phyloP scores from a whole-genome alignment of 441 rosid genomes.

The Hura crepitans region DNA sequence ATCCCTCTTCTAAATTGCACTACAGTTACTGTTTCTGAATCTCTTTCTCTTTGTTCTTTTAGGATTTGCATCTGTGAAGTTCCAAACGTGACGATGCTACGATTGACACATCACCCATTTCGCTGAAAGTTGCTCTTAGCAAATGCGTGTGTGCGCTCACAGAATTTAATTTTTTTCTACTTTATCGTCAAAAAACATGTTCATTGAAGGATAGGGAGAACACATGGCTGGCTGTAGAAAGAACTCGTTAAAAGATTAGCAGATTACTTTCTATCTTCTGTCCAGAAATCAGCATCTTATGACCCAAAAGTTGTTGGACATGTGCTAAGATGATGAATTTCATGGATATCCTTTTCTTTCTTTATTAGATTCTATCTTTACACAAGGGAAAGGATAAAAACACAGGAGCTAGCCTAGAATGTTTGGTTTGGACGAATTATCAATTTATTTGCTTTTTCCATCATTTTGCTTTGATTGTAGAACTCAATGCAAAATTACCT shows the following conservation, averaged over 20 bases:
- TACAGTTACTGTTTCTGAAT: neutral
- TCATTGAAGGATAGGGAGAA: neutral
- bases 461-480: no score
- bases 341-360: neutral
- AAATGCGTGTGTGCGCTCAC: neutral
- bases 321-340: neutral
- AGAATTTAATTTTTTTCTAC: neutral
- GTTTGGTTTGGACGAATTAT: no score
- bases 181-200: neutral
- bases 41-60: neutral
- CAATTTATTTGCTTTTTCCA: no score
- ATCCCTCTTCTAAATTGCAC: no score
- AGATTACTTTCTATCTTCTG: slow-evolving; percentile 8
- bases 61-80: neutral
- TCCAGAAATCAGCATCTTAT: slow-evolving; percentile 17
- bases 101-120: neutral
- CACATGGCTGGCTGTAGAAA: neutral
- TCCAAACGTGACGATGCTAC: neutral
- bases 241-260: neutral
- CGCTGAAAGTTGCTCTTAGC: neutral
- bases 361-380: neutral
- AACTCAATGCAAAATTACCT: no score
- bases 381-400: neutral
- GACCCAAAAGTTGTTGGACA: slow-evolving; percentile 32
- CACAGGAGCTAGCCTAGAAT: no score